Base-by-base conservation (phyloP, 352 stramenopile species). In the Globisporangium perplexum region DNA sequence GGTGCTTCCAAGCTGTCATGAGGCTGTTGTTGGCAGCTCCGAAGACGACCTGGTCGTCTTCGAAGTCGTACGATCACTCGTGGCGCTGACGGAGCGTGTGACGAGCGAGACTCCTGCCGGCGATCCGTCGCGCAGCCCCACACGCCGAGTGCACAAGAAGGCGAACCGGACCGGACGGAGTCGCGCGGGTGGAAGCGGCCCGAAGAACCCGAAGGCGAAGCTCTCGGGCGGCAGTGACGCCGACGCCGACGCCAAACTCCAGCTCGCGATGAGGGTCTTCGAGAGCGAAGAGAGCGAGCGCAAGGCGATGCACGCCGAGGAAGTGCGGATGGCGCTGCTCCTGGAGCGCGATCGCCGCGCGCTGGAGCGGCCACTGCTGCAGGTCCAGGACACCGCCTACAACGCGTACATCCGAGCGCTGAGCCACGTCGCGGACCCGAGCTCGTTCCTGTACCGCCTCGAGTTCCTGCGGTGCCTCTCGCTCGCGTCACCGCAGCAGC, bases 341-440 rank as follows among this genome's bases (percentile, higher is more conserved):
- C 31, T 90, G 0, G 79, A 90, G 23, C 59, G 72, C 14, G 65
- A 59, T 57, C 62, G 65, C 23, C 65, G 79, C 1, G 38, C 33
- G 1, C 4, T 72, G 7, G 79, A 88, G 50, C 63, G 74, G 24
- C 72, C 71, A 8, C 35, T 74, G 7, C 56, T 90, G 1, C 68
- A 72, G 17, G 39, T 61, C 14, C 72, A 90, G 62, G 76, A 90
- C 44, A 20, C 60, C 28, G 70, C 74, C 2, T 57, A 77, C 31
- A 73, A 84, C 24, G 64, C 64, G 18, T 77, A 83, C 44, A 64
- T 81, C 12, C 69, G 71, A 0, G 62, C 85, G 7, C 53, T 90
- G 15, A 69, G 56, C 3, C 66, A 83, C n/a, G 84, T 78, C 28
- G 70, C 77, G 24, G 74, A 81, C 38, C 68, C 68, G 6, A 68